Conservation (phyloP, 1,284 basidiomycete genomes). For the Laetiporus sulphureus region DNA sequence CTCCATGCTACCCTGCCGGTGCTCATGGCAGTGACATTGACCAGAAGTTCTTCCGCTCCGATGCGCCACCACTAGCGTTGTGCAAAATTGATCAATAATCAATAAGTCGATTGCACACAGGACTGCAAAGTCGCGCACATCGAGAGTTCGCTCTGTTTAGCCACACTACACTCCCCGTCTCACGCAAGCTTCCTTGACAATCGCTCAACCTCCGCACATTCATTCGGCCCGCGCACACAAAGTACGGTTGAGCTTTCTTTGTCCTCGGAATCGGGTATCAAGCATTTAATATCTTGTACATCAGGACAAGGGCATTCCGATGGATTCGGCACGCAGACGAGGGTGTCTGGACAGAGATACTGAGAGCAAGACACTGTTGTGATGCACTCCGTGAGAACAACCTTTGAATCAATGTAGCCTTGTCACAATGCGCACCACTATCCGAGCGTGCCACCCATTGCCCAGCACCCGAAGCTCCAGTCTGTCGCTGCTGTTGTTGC, state of each 20-base stretch:
- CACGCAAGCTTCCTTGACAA: conserved; percentile 25
- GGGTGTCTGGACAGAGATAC: conserved; percentile 35
- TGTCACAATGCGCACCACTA: conserved; percentile 28
- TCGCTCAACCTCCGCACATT: conserved; percentile 30
- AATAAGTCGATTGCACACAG: no score
- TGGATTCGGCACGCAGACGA: conserved; percentile 32
- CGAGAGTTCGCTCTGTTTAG: no score
- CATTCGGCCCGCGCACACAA: conserved; percentile 32
- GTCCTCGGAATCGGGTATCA: conserved; percentile 32
- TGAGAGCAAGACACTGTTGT: conserved; percentile 28
- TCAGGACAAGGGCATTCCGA: conserved; percentile 38
- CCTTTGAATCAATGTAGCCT: background rate
- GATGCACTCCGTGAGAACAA: background rate
- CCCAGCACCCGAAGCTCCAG: conserved; percentile 14
- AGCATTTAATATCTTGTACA: conserved; percentile 35
- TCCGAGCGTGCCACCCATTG: conserved; percentile 58
- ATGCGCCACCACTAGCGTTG: no score
- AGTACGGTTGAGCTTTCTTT: conserved; percentile 30
- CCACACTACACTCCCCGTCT: conserved; percentile 19
- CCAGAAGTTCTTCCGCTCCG: no score
- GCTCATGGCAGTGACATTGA: no score
- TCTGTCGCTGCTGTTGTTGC: conserved; percentile 38
- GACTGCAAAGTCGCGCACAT: no score
- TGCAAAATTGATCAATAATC: no score
- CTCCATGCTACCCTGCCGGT: no score